phyloP scores from a whole-genome alignment of 2,329 filamentous ascomycete genomes.

The Aspergillus sp. region DNA sequence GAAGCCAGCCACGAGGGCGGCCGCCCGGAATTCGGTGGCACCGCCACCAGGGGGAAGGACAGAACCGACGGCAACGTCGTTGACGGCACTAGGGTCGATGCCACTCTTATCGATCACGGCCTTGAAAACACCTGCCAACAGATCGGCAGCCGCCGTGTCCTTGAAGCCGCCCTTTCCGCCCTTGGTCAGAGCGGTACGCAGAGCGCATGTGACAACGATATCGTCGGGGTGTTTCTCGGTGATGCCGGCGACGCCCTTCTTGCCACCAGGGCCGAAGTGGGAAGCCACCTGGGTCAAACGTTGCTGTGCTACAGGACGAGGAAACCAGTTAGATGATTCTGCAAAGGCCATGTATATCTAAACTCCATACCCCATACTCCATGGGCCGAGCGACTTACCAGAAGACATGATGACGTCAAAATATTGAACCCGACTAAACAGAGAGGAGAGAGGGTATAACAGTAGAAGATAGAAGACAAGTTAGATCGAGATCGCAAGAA shows the following conservation, averaged over 20 bases:
- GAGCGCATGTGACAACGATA: constrained; percentile 87
- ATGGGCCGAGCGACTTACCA: constrained; percentile 29
- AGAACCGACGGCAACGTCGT: constrained; percentile 88
- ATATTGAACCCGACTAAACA: neutral
- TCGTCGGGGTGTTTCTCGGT: constrained; percentile 58
- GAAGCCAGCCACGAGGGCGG: constrained; percentile 86
- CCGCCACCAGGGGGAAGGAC: constrained; percentile 91
- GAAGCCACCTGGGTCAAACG: constrained; percentile 60
- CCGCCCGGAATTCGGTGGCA: constrained; percentile 94
- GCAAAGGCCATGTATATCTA: neutral
- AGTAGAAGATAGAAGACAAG: constrained; percentile 2
- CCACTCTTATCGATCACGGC: constrained; percentile 79
- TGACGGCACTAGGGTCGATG: constrained; percentile 83
- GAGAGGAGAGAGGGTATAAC: constrained; percentile 1
- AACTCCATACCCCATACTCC: neutral
- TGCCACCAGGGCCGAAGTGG: constrained; percentile 49
- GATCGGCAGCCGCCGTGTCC: constrained; percentile 83
- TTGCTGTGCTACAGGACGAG: constrained; percentile 49
- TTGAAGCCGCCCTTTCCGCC: constrained; percentile 94
- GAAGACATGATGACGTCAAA: constrained; percentile 42
- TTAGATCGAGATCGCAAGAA: neutral
- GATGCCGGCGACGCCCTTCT: constrained; percentile 36
- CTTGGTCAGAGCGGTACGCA: constrained; percentile 89
- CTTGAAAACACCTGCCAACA: constrained; percentile 80
- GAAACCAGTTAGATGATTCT: constrained; percentile 10